Evolutionary conservation across 2,329 filamentous ascomycete species (phyloP), one percentile per base, ranked within the genome.

Genomic region (Pseudocercospora macadamiae): DNA sequence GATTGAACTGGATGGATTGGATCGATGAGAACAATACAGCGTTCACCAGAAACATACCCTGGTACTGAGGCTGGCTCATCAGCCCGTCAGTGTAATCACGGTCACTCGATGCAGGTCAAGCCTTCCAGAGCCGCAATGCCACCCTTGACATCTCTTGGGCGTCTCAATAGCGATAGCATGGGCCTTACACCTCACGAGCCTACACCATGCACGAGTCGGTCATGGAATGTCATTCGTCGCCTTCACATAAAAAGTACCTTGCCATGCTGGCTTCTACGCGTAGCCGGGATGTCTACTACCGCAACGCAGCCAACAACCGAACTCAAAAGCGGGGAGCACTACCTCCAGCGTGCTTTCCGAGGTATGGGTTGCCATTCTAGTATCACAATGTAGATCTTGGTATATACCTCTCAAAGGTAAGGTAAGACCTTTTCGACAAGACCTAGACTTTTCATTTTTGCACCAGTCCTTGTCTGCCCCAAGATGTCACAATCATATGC

Each of bases 1-100:
- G 75, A 89, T 97, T 68, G 91, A 96, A 76, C 82, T 96, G 68
- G 92, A 97, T 78, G 95, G 95, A 4, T 57, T 75, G 54, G 73
- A 75, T 57, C 59, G 70, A 32, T 75, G 58, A 65, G 16, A 12
- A 16, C 12, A n/a, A 6, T 39, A n/a, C 12, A 39, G n/a, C n/a
- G n/a, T n/a, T n/a, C n/a, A n/a, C n/a, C n/a, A n/a, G n/a, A n/a
- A n/a, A n/a, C n/a, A n/a, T n/a, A n/a, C n/a, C n/a, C n/a, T n/a
- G n/a, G n/a, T n/a, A n/a, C n/a, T n/a, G n/a, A n/a, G n/a, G n/a
- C n/a, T n/a, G n/a, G n/a, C n/a, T n/a, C n/a, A n/a, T n/a, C n/a
- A n/a, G n/a, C n/a, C n/a, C n/a, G n/a, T n/a, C n/a, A n/a, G n/a
- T n/a, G n/a, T n/a, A n/a, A n/a, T n/a, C n/a, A n/a, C n/a, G n/a